phyloP scores from a whole-genome alignment of 208 protist genomes.

The Acanthamoeba sp. region DNA sequence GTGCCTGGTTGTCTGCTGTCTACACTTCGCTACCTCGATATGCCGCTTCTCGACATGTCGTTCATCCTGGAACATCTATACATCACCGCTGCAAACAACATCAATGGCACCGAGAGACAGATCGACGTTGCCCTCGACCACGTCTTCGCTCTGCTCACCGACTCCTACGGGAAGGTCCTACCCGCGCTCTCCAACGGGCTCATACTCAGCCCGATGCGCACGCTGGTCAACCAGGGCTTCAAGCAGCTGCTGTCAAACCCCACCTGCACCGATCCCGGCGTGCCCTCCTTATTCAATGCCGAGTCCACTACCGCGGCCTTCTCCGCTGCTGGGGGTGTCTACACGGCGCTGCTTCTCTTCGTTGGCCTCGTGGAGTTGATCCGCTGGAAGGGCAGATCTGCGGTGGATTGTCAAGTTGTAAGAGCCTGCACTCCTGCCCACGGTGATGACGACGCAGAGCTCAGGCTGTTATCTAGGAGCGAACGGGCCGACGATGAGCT shows the following conservation, averaged over 20 bases:
- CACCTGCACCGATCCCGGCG: not conserved
- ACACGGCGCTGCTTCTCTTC: not conserved
- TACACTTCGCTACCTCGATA: not conserved
- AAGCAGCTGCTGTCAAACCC: not conserved
- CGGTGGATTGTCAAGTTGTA: not conserved
- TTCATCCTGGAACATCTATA: not conserved
- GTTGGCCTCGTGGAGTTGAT: not conserved
- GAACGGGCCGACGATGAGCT: not conserved
- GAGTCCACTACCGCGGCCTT: not conserved
- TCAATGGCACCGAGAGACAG: constrained; percentile 7
- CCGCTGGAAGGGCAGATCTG: not conserved
- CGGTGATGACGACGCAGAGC: not conserved
- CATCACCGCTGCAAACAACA: not conserved
- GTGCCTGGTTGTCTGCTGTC: constrained; percentile 19
- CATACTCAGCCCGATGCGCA: not conserved
- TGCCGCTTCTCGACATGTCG: constrained; percentile 30
- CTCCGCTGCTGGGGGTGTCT: not conserved
- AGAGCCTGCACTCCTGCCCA: no score
- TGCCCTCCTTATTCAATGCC: not conserved
- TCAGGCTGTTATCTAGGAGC: not conserved
- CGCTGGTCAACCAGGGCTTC: not conserved
- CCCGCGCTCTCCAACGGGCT: constrained; percentile 57
- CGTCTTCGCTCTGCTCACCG: not conserved
- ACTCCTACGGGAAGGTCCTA: constrained; percentile 10
- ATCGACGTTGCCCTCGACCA: constrained; percentile 63